A percentile compares a stretch with the other conserved stretches of the same genome.
These are phyloP conservation scores for Macrophomina pseudophaseolina DNA, from an alignment of 2,329 filamentous ascomycete genomes.

Conservation along the genomic window DNA sequence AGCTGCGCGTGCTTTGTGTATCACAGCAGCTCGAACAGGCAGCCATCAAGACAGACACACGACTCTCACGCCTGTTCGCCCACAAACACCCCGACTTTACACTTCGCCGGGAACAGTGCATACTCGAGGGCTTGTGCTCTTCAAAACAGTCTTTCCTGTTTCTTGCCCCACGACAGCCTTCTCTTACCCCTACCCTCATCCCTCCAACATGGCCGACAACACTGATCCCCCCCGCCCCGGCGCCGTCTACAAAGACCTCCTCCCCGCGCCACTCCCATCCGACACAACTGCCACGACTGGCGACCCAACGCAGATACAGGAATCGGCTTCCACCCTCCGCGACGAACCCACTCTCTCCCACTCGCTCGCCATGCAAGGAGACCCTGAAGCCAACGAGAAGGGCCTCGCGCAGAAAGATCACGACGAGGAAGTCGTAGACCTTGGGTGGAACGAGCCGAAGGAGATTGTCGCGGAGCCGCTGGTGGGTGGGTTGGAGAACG, in stretches of 20 bases:
- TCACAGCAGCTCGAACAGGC: too few species aligned
- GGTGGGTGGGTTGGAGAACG: slow-evolving; percentile 71
- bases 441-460: slow-evolving; percentile 72
- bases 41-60: too few species aligned
- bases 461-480: slow-evolving; percentile 63
- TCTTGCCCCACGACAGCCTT: too few species aligned
- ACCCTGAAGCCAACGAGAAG: slow-evolving; percentile 42
- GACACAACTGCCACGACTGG: slow-evolving; percentile 32
- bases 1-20: too few species aligned
- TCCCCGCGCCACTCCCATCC: slow-evolving; percentile 41
- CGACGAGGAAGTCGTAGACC: slow-evolving; percentile 62
- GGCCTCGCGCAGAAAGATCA: slow-evolving; percentile 51
- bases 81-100: too few species aligned
- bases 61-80: too few species aligned
- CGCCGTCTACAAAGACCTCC: slow-evolving; percentile 43
- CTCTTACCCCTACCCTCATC: background rate
- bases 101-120: too few species aligned
- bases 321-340: slow-evolving; percentile 40
- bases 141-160: too few species aligned
- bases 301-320: background rate
- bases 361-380: slow-evolving; percentile 54
- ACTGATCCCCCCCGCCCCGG: slow-evolving; percentile 27
- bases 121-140: too few species aligned
- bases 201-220: background rate
- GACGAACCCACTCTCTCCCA: slow-evolving; percentile 55